These are phyloP conservation scores for Candida freyschussii DNA, from an alignment of 1,139 yeast species.

Conservation along the genomic window DNA sequence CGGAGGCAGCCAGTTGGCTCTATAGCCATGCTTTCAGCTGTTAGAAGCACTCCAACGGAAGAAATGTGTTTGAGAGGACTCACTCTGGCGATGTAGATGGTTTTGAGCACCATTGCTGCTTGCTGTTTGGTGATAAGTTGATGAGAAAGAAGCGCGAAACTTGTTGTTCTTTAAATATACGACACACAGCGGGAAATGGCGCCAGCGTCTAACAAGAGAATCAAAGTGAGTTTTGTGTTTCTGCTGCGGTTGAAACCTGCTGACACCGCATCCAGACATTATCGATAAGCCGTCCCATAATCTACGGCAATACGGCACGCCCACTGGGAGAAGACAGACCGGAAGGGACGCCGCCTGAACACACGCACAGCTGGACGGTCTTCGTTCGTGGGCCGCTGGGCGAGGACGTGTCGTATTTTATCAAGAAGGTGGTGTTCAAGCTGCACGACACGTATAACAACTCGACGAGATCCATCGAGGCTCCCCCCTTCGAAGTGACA, in stretches of 20 bases:
- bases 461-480: constrained; percentile 76
- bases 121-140: neutral
- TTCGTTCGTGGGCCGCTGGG: constrained; percentile 81
- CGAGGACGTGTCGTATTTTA: constrained; percentile 75
- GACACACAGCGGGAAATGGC: constrained; percentile 11
- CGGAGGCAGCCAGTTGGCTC: constrained; percentile 77
- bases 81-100: constrained; percentile 37
- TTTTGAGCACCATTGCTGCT: constrained; percentile 24
- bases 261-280: constrained; percentile 45
- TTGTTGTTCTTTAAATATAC: neutral
- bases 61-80: constrained; percentile 7
- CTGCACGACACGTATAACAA: constrained; percentile 91
- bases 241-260: too few relatives aligned
- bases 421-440: constrained; percentile 90
- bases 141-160: neutral
- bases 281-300: constrained; percentile 76
- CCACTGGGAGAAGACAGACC: constrained; percentile 63
- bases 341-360: constrained; percentile 76
- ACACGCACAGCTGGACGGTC: constrained; percentile 95
- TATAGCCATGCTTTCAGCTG: constrained; percentile 55
- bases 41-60: constrained; percentile 1
- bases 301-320: constrained; percentile 83
- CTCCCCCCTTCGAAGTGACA: constrained; percentile 91
- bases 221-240: constrained; percentile 11
- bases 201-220: constrained; percentile 19